Evolutionary conservation across 345 rosid species (phyloP).

Genomic region (Eucalyptus regnans): DNA sequence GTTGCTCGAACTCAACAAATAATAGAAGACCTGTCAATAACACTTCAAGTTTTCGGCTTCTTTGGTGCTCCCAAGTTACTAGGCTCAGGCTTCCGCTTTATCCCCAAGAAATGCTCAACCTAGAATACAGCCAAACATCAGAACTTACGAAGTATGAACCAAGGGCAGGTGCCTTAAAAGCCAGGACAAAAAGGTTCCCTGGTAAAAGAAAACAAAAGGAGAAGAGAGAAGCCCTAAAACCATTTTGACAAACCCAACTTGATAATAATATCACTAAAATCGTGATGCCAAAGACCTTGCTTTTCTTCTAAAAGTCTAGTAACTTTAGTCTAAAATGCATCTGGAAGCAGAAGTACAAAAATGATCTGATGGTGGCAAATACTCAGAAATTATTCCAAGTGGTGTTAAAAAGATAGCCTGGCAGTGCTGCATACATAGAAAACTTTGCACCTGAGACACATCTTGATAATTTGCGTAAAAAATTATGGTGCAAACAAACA

Average conservation of each 20-base stretch:
- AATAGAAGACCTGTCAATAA: not conserved
- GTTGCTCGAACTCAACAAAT: not conserved
- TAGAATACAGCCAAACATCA: slow-evolving; percentile 1
- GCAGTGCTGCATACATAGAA: not conserved
- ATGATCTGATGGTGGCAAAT: not conserved
- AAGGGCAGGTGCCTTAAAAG: not conserved
- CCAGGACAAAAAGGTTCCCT: not conserved
- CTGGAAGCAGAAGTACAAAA: not conserved
- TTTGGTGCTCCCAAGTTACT: slow-evolving; percentile 29
- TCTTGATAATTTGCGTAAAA: not conserved
- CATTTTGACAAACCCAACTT: not conserved
- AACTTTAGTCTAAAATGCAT: not conserved
- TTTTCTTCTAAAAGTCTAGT: not conserved
- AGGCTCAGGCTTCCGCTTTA: slow-evolving; percentile 61
- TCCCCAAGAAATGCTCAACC: slow-evolving; percentile 97
- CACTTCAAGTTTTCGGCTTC: slow-evolving; percentile 50
- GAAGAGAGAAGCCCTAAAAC: not conserved
- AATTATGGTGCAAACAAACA: not conserved
- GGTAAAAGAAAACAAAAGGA: not conserved
- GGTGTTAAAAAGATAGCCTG: not conserved
- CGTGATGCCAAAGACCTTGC: not conserved
- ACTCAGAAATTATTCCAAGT: not conserved
- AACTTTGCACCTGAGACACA: not conserved
- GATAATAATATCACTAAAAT: not conserved
- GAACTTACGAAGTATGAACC: not conserved